Percentiles rank a stretch among this genome's conserved stretches.
These are phyloP conservation scores for Diaporthe aspalathi DNA, from an alignment of 2,329 filamentous ascomycete species.

Conservation along the genomic window DNA sequence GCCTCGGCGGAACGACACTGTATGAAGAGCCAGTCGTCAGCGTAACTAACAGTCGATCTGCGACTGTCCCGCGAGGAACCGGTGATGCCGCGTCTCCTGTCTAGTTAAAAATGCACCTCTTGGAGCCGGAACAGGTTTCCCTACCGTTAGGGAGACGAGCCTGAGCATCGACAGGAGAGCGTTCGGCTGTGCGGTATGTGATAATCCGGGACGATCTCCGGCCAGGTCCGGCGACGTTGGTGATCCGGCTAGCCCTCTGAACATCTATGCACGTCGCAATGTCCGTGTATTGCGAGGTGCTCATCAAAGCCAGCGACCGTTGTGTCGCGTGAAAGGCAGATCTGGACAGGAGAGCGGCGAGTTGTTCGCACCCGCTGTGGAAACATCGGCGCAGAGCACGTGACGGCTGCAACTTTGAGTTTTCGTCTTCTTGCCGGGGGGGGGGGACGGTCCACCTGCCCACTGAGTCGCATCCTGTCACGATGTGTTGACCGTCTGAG, in stretches of 20 bases:
- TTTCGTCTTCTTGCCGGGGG: background rate
- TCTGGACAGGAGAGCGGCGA: too few species aligned
- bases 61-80: background rate
- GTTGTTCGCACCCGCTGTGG: background rate
- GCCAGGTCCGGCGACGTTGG: background rate
- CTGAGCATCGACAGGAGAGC: constrained; percentile 22
- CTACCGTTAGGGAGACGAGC: background rate
- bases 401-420: background rate
- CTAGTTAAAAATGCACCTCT: background rate
- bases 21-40: background rate
- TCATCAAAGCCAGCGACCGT: background rate
- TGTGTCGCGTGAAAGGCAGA: background rate
- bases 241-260: background rate
- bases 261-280: background rate
- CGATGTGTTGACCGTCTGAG: background rate
- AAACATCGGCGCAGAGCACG: background rate
- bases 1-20: background rate
- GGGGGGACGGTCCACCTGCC: background rate
- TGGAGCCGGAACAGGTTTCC: too few species aligned
- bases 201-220: background rate
- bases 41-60: background rate
- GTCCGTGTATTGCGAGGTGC: background rate
- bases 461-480: background rate
- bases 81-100: background rate
- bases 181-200: background rate